A percentile compares a stretch with the other conserved stretches of the same genome.
Evolutionary conservation across 495 filamentous ascomycete species (phyloP).

Genomic region (Coniosporium apollinis): DNA sequence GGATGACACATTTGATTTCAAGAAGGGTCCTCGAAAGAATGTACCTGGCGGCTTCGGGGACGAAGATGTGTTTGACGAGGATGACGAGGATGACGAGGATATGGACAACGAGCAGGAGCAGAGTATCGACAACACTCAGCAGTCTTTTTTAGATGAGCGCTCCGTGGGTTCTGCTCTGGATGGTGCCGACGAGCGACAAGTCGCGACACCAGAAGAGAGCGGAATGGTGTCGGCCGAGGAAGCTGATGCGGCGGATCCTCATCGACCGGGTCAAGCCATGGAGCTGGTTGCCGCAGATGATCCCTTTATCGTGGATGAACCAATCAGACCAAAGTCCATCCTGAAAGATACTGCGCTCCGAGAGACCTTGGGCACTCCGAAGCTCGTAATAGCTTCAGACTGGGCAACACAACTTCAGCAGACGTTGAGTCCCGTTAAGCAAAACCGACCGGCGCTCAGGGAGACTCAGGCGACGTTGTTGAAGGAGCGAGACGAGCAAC

Average conservation of each 20-base stretch:
- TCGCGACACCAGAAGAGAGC: too few relatives aligned
- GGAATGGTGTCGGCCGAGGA: too few relatives aligned
- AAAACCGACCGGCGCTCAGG: slow-evolving; percentile 52
- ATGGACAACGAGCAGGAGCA: slow-evolving; percentile 15
- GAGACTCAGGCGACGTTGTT: slow-evolving; percentile 42
- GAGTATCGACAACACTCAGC: slow-evolving; percentile 15
- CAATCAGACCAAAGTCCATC: slow-evolving; percentile 26
- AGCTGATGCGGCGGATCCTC: too few relatives aligned
- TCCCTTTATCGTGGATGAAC: slow-evolving; percentile 12
- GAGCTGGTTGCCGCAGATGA: too few relatives aligned
- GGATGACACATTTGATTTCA: slow-evolving; percentile 73
- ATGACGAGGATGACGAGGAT: slow-evolving; percentile 24
- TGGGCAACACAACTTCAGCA: slow-evolving; percentile 86
- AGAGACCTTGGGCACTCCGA: slow-evolving; percentile 14
- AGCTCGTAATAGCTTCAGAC: slow-evolving; percentile 39
- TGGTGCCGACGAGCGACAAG: slow-evolving; percentile 12
- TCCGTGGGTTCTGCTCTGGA: slow-evolving; percentile 50
- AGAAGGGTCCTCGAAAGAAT: slow-evolving; percentile 39
- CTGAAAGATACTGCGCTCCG: slow-evolving; percentile 25
- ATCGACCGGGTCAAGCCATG: too few relatives aligned
- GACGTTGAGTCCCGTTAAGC: slow-evolving; percentile 79
- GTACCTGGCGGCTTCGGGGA: slow-evolving; percentile 68
- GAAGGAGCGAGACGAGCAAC: slow-evolving; percentile 22
- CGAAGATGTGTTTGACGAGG: slow-evolving; percentile 36
- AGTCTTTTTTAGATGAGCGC: slow-evolving; percentile 85